Evolutionary conservation across 2,329 filamentous ascomycete species (phyloP).

Genomic region (Microdochium trichocladiopsis): DNA sequence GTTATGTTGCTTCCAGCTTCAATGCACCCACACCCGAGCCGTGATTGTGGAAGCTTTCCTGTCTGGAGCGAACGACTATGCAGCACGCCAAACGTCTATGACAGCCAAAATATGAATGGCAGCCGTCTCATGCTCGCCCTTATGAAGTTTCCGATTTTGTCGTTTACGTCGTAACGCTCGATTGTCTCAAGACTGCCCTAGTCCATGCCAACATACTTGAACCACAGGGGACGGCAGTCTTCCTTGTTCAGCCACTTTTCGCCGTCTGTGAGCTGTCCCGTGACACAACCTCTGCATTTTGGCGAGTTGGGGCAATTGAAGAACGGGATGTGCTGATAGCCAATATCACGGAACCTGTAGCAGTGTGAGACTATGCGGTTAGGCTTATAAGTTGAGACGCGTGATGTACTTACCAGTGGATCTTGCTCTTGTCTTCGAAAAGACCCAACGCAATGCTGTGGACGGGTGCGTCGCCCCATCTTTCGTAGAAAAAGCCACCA

Average conservation of each 20-base stretch:
- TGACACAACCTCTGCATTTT: slow-evolving; percentile 84
- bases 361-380: slow-evolving; percentile 8
- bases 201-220: slow-evolving; percentile 84
- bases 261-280: slow-evolving; percentile 83
- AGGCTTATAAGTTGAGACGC: not conserved
- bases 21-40: not conserved
- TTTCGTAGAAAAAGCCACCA: slow-evolving; percentile 96
- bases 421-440: slow-evolving; percentile 83
- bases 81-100: not conserved
- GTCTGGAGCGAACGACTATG: not conserved
- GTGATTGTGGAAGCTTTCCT: not conserved
- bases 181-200: slow-evolving; percentile 27
- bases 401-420: slow-evolving; percentile 74
- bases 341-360: slow-evolving; percentile 93
- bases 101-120: not conserved
- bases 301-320: slow-evolving; percentile 98
- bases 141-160: not conserved
- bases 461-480: slow-evolving; percentile 96
- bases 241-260: slow-evolving; percentile 80
- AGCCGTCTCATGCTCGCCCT: not conserved
- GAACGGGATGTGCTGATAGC: slow-evolving; percentile 96
- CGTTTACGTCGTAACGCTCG: not conserved
- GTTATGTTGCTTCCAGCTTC: not conserved
- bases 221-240: slow-evolving; percentile 94
- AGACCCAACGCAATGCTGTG: slow-evolving; percentile 89